These are phyloP conservation scores for Eucalyptus pauciflora DNA, from an alignment of 345 rosid species.

Conservation along the genomic window DNA sequence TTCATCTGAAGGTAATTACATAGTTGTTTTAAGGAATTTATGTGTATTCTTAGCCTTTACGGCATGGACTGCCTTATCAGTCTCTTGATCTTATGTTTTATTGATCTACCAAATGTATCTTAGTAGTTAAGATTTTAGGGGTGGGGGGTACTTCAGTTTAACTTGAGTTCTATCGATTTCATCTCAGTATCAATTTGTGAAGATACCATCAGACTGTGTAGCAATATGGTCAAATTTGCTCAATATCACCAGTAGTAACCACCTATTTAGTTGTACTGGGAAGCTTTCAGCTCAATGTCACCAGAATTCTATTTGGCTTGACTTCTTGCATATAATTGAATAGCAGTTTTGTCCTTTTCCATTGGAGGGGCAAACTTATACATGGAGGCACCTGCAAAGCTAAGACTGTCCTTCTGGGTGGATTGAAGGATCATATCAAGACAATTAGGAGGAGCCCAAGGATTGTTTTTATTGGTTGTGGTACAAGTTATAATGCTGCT, in stretches of 20 bases:
- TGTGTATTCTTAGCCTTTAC: background rate
- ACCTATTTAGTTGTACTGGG: background rate
- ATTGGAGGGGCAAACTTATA: background rate
- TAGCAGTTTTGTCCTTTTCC: background rate
- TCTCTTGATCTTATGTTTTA: background rate
- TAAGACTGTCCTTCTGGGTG: too few species aligned
- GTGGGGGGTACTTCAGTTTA: background rate
- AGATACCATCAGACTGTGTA: background rate
- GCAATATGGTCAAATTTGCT: background rate
- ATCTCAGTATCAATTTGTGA: background rate
- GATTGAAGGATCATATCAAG: too few species aligned
- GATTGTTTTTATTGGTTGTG: too few species aligned
- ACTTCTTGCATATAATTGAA: background rate
- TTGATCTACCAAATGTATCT: background rate
- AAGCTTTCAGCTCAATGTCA: background rate
- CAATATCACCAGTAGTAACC: background rate
- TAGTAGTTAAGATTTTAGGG: background rate
- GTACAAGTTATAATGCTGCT: too few species aligned
- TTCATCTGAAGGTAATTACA: conserved; percentile 66
- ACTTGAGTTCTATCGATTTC: background rate
- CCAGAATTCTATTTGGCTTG: background rate
- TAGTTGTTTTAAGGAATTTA: background rate
- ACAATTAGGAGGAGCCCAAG: too few species aligned
- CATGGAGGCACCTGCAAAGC: too few species aligned
- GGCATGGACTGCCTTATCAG: background rate